Conservation (phyloP, 2,329 filamentous ascomycete genomes). For the Colletotrichum scovillei region DNA sequence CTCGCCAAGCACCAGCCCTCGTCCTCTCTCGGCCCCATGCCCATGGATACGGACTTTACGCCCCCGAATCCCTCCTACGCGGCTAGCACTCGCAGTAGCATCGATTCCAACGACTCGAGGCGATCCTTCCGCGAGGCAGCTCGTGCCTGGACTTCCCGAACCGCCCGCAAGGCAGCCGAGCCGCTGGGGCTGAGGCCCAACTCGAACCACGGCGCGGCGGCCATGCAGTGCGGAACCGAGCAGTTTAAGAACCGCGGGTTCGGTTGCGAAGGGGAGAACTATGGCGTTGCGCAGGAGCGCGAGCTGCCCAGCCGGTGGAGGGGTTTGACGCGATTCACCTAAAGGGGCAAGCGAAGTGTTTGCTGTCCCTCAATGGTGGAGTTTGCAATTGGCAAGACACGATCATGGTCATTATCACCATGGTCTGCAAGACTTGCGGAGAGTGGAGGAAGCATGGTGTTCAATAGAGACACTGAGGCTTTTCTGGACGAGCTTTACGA, state of each 20-base stretch:
- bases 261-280: slow-evolving; percentile 26
- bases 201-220: slow-evolving; percentile 59
- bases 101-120: slow-evolving; percentile 34
- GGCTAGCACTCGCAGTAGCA: slow-evolving; percentile 33
- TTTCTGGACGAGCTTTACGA: slow-evolving; percentile 33
- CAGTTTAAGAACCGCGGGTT: slow-evolving; percentile 47
- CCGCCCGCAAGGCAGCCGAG: slow-evolving; percentile 32
- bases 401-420: neutral
- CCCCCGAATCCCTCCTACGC: slow-evolving; percentile 18
- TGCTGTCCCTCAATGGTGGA: slow-evolving; percentile 11
- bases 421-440: neutral
- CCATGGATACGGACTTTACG: slow-evolving; percentile 22
- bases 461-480: slow-evolving; percentile 2
- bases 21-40: slow-evolving; percentile 11
- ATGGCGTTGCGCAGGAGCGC: slow-evolving; percentile 19
- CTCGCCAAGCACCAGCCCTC: slow-evolving; percentile 41
- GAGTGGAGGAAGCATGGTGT: neutral
- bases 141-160: slow-evolving; percentile 26
- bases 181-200: slow-evolving; percentile 55
- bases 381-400: neutral
- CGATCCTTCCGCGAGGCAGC: slow-evolving; percentile 25
- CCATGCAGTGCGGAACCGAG: slow-evolving; percentile 56
- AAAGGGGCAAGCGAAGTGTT: slow-evolving; percentile 29
- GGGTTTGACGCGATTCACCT: slow-evolving; percentile 25
- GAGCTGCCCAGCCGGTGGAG: slow-evolving; percentile 28